These are phyloP conservation scores for Cymbopogon citratus DNA, from an alignment of 176 grass and related monocot genomes.

Conservation along the genomic window DNA sequence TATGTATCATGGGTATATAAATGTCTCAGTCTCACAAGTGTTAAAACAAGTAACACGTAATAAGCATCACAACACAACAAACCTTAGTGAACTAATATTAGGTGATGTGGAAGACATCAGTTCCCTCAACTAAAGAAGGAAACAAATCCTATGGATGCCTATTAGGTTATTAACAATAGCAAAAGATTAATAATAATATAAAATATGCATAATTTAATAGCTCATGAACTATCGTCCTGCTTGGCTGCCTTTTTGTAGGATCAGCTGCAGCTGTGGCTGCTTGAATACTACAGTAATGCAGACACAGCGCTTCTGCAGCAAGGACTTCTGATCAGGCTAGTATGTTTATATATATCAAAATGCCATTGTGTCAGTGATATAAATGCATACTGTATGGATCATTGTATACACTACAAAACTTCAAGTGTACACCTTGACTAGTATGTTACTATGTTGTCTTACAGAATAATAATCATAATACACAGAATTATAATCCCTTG, in stretches of 20 bases:
- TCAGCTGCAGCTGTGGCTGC: not conserved
- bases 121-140: not conserved
- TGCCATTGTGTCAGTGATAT: not conserved
- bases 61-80: not conserved
- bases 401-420: not conserved
- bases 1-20: not conserved
- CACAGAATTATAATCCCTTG: not conserved
- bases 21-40: constrained; percentile 4
- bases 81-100: not conserved
- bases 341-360: not conserved
- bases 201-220: not conserved
- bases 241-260: not conserved
- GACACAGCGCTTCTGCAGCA: not conserved
- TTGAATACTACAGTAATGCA: not conserved
- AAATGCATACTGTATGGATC: not conserved
- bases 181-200: not conserved
- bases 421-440: not conserved
- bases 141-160: not conserved
- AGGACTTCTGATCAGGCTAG: not conserved
- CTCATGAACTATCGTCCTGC: not conserved
- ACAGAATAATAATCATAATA: not conserved
- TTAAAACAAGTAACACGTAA: not conserved
- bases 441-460: not conserved
- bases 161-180: not conserved
- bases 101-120: not conserved